These are phyloP conservation scores for Linnemannia zychae DNA, from an alignment of 192 early-diverging fungal species.

Conservation along the genomic window DNA sequence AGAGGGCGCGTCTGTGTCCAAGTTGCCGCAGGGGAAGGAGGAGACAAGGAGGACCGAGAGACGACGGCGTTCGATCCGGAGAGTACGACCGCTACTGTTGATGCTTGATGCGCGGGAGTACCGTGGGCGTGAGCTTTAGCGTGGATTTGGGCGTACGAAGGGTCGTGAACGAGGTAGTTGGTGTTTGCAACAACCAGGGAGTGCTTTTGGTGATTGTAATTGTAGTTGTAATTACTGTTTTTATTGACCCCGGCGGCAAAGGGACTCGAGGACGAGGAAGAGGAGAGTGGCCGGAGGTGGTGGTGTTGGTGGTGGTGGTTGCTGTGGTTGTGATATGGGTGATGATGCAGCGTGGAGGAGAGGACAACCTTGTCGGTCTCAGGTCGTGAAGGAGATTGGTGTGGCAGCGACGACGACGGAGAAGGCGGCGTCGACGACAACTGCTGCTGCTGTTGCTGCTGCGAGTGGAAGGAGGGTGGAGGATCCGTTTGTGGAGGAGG, in stretches of 20 bases:
- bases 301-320: neutral
- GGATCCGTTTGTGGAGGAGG: slow-evolving; percentile 6
- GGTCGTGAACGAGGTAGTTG: slow-evolving; percentile 2
- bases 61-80: neutral
- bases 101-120: neutral
- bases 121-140: neutral
- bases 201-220: neutral
- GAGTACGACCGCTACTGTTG: neutral
- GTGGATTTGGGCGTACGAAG: neutral
- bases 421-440: neutral
- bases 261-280: neutral
- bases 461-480: neutral
- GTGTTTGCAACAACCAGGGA: neutral
- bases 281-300: neutral
- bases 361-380: slow-evolving; percentile 26
- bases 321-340: neutral
- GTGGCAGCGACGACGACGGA: neutral
- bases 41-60: neutral
- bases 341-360: neutral
- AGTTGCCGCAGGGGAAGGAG: neutral
- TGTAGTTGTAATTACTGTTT: neutral
- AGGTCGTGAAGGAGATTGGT: neutral
- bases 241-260: neutral
- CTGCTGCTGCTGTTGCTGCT: neutral
- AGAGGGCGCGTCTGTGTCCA: neutral